Percentiles rank a stretch among this genome's conserved stretches.
Evolutionary conservation across 2,329 filamentous ascomycete genomes (phyloP).

Genomic region (Immersiporthe knoxdaviesiana): DNA sequence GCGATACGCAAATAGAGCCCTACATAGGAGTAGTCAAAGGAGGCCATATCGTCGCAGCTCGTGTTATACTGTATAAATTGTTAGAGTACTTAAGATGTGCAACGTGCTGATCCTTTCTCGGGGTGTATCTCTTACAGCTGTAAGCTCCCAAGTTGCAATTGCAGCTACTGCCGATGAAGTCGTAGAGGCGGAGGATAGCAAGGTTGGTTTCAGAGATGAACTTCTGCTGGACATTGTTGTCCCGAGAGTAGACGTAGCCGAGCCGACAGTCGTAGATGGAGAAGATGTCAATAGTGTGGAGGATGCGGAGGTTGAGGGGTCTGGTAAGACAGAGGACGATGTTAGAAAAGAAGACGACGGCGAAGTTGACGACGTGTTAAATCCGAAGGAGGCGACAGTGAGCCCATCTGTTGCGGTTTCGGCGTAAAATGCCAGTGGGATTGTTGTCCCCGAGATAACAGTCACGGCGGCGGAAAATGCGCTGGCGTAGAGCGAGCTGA

Average conservation of each 20-base stretch:
- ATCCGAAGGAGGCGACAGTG: constrained; percentile 11
- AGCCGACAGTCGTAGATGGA: neutral
- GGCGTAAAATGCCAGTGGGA: constrained; percentile 11
- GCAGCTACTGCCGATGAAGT: constrained; percentile 11
- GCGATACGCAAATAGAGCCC: neutral
- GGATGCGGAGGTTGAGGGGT: neutral
- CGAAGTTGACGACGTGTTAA: constrained; percentile 11
- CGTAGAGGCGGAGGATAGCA: neutral
- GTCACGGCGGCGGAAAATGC: constrained; percentile 12
- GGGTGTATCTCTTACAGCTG: constrained; percentile 7
- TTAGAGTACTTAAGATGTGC: neutral
- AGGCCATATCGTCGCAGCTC: neutral
- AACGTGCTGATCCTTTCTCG: neutral
- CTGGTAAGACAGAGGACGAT: constrained; percentile 5
- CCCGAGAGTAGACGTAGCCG: neutral
- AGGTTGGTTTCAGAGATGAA: neutral
- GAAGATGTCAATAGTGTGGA: neutral
- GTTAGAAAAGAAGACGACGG: neutral
- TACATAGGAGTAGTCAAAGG: constrained; percentile 2
- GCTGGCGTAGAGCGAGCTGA: constrained; percentile 11
- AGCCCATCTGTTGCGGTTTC: constrained; percentile 1
- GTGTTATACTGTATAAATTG: neutral
- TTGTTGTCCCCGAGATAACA: constrained; percentile 14
- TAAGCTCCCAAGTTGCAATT: constrained; percentile 12
- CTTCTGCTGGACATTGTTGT: neutral